Evolutionary conservation across 2,329 filamentous ascomycete species (phyloP).

Genomic region (Epichloe sylvatica): DNA sequence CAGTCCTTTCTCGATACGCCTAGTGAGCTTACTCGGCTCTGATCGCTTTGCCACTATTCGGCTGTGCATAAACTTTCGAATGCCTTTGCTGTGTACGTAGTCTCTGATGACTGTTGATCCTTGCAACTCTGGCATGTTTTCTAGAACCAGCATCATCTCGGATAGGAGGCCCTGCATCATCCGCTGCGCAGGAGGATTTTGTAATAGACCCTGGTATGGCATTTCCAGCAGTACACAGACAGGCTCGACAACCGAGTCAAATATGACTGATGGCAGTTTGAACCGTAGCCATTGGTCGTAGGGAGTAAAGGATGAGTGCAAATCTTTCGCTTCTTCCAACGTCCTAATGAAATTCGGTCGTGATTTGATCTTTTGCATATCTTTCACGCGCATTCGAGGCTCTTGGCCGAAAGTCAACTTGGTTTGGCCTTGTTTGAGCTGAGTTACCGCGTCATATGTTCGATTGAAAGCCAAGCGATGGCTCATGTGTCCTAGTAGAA

Average conservation of each 20-base stretch:
- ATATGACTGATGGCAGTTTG: constrained; percentile 67
- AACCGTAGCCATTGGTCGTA: constrained; percentile 43
- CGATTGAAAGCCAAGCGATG: constrained; percentile 31
- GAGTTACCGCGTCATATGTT: constrained; percentile 24
- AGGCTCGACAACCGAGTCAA: constrained; percentile 66
- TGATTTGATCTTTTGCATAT: constrained; percentile 9
- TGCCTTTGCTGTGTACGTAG: constrained; percentile 43
- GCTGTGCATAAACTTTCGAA: constrained; percentile 43
- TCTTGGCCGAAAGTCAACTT: constrained; percentile 16
- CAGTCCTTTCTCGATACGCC: constrained; percentile 45
- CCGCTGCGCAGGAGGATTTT: constrained; percentile 49
- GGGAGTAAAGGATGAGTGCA: constrained; percentile 11
- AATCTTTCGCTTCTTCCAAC: constrained; percentile 10
- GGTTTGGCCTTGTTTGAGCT: constrained; percentile 20
- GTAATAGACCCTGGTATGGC: constrained; percentile 55
- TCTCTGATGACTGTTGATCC: constrained; percentile 41
- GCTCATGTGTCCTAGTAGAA: constrained; percentile 54
- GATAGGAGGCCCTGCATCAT: constrained; percentile 57
- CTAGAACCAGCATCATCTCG: constrained; percentile 62
- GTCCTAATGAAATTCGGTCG: constrained; percentile 12
- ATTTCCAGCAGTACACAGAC: constrained; percentile 68
- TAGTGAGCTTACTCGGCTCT: constrained; percentile 49
- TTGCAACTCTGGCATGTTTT: constrained; percentile 58
- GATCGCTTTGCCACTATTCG: constrained; percentile 31
- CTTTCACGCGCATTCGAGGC: constrained; percentile 7